Conservation (phyloP, 169 alveolate species). For the Eimeria acervulina region DNA sequence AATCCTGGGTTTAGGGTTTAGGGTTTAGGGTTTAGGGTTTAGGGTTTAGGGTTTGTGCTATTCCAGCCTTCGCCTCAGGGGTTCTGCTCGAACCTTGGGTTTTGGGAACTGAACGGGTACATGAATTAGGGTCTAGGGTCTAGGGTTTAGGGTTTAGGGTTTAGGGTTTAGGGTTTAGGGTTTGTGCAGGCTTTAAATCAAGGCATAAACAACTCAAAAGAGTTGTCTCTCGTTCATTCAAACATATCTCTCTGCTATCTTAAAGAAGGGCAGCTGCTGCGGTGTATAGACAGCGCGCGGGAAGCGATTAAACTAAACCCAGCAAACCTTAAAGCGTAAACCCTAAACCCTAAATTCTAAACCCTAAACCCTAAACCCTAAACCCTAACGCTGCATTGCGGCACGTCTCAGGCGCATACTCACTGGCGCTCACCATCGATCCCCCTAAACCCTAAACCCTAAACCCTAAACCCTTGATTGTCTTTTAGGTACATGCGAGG, state of each 20-base stretch:
- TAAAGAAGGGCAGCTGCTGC: neutral
- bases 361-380: slow-evolving; percentile 29
- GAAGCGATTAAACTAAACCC: neutral
- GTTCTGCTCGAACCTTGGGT: no score
- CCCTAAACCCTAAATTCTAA: slow-evolving; percentile 14
- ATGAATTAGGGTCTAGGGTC: no score
- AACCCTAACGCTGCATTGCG: no score
- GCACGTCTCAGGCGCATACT: no score
- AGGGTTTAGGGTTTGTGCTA: no score
- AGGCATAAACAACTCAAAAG: neutral
- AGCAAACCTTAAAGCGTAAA: neutral
- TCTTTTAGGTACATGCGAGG: slow-evolving; percentile 1
- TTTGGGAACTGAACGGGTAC: no score
- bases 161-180: no score
- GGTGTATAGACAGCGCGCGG: neutral
- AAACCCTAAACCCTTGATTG: neutral
- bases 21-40: no score
- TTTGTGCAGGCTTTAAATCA: neutral
- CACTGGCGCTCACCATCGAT: neutral
- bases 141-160: no score
- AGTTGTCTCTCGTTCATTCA: neutral
- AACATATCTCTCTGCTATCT: neutral
- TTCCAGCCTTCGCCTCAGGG: no score
- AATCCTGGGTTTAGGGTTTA: no score
- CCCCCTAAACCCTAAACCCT: slow-evolving; percentile 3